Evolutionary conservation across 2,329 filamentous ascomycete species (phyloP), one percentile per base, ranked within the genome.

Genomic region (Microdochium nivale): DNA sequence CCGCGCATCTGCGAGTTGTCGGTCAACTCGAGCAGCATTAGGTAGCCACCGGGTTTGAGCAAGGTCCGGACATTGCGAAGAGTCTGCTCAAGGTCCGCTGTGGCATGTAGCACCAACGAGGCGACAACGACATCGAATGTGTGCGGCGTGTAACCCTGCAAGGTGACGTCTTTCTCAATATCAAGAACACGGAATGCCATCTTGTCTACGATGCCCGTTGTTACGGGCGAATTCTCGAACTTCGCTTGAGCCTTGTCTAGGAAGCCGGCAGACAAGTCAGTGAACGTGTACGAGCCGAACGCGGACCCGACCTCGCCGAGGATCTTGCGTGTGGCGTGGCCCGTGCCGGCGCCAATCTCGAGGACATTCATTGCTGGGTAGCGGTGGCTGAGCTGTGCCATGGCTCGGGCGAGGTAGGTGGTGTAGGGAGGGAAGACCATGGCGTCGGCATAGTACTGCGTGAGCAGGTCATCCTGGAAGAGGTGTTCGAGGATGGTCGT

Each of bases 211-310:
- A 55, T 46, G 48, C 54, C 56, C 11, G 27, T 5, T 11, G 27
- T 30, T 30, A 11, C 27, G 2, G 54, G 52, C 43, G 60, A 58
- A 3, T 49, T 30, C 3, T 55, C 52, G 40, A 69, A 63, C 24
- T 54, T 58, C 23, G 61, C 56, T 51, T 60, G 52, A 1, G 65
- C 67, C 2, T 60, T 54, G 16, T 65, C 62, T 44, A 72, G 70
- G 58, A 67, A 68, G n/a, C 59, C 62, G 11, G 62, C 50, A 2
- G 65, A 64, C 19, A 70, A 64, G 48, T 73, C 70, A 0, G 71
- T 73, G 55, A 62, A 74, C 1, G 65, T 68, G 53, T 72, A 74
- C 3, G 61, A 59, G 13, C 44, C 35, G 48, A 30, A 30, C 14
- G 49, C 47, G 30, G 23, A 49, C 4, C 16, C 35, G 35, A 43